Conservation (phyloP, 2,329 filamentous ascomycete genomes). For the Fusarium pseudograminearum region DNA sequence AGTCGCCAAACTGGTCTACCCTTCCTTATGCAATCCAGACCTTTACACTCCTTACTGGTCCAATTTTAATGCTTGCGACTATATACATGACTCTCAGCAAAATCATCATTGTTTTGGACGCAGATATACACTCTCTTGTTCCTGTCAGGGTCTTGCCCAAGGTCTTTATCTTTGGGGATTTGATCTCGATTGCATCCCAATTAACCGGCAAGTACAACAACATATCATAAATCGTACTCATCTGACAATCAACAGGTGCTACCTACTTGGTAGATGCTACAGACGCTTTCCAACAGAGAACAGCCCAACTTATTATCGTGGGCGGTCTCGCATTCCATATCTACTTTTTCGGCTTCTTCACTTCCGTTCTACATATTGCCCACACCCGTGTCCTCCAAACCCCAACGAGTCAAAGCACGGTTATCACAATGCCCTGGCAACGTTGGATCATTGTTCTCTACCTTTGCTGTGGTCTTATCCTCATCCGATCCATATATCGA, state of each 20-base stretch:
- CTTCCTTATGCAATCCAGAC: constrained; percentile 54
- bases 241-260: constrained; percentile 19
- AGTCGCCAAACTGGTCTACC: constrained; percentile 52
- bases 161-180: constrained; percentile 62
- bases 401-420: constrained; percentile 4
- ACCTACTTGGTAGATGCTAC: constrained; percentile 32
- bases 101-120: constrained; percentile 53
- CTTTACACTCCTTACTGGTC: constrained; percentile 52
- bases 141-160: constrained; percentile 58
- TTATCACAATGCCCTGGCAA: constrained; percentile 45
- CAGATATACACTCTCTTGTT: constrained; percentile 56
- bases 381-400: constrained; percentile 49
- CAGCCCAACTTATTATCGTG: constrained; percentile 62
- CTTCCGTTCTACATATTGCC: constrained; percentile 58
- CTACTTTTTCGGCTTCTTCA: constrained; percentile 65
- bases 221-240: too few species aligned
- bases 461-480: constrained; percentile 47
- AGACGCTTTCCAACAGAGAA: constrained; percentile 36
- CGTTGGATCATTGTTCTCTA: constrained; percentile 45
- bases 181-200: constrained; percentile 55
- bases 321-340: constrained; percentile 66
- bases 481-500: constrained; percentile 55
- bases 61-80: constrained; percentile 56
- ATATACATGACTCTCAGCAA: constrained; percentile 61
- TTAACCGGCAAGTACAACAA: constrained; percentile 20